Conservation (phyloP, 441 rosid genomes). For the Croton setiger region DNA sequence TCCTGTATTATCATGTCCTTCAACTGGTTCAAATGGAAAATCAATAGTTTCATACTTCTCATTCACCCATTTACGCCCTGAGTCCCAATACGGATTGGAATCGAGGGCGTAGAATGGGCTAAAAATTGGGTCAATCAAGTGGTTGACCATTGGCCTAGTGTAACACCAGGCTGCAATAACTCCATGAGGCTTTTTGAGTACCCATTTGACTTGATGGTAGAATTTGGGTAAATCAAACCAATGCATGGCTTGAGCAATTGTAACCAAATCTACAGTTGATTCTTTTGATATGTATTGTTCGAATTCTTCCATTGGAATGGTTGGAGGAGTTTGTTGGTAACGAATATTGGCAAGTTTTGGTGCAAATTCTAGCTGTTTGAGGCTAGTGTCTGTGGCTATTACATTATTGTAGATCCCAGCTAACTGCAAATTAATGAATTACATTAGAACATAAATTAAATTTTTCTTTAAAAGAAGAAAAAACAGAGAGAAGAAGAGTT, state of each 20-base stretch:
- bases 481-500: conserved; percentile 14
- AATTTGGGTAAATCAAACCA: conserved; percentile 65
- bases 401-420: conserved; percentile 61
- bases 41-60: conserved; percentile 42
- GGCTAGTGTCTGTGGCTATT: conserved; percentile 76
- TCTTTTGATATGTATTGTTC: conserved; percentile 36
- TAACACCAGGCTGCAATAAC: conserved; percentile 88
- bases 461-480: no score
- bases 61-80: conserved; percentile 52
- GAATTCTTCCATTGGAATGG: conserved; percentile 40
- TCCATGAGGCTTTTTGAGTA: conserved; percentile 74
- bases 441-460: no score
- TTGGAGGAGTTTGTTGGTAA: conserved; percentile 56
- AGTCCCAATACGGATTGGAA: conserved; percentile 48
- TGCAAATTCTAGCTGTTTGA: conserved; percentile 61
- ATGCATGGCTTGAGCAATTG: conserved; percentile 76
- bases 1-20: conserved; percentile 43
- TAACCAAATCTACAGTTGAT: conserved; percentile 62
- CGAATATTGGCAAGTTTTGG: conserved; percentile 54
- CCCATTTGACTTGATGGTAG: conserved; percentile 59
- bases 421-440: conserved; percentile 38
- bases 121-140: conserved; percentile 47
- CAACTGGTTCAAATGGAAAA: conserved; percentile 64
- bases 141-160: conserved; percentile 65
- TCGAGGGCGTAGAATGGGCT: conserved; percentile 38